These are phyloP conservation scores for Penicillium sp. DNA, from an alignment of 2,329 filamentous ascomycete genomes.

Conservation along the genomic window DNA sequence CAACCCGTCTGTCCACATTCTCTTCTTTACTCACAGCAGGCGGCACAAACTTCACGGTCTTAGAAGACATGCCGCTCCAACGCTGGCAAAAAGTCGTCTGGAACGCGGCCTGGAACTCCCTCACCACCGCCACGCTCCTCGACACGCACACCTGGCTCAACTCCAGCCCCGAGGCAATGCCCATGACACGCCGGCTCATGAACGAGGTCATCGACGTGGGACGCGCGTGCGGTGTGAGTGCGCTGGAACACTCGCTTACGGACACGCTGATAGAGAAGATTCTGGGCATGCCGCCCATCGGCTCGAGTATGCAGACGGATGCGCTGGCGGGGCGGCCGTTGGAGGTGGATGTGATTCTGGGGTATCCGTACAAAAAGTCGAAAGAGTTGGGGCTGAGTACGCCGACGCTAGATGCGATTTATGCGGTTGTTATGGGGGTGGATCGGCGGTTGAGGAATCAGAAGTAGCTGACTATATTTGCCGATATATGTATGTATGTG, in stretches of 20 bases:
- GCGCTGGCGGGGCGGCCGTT: slow-evolving; percentile 38
- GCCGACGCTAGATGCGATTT: slow-evolving; percentile 13
- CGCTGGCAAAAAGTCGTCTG: slow-evolving; percentile 43
- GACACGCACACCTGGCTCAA: slow-evolving; percentile 42
- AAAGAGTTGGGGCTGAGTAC: slow-evolving; percentile 14
- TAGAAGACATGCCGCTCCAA: slow-evolving; percentile 33
- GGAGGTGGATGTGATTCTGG: slow-evolving; percentile 48
- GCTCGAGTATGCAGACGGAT: slow-evolving; percentile 46
- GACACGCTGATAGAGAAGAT: slow-evolving; percentile 39
- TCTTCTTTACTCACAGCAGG: slow-evolving; percentile 39
- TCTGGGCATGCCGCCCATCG: slow-evolving; percentile 36
- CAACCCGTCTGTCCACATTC: slow-evolving; percentile 39
- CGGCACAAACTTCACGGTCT: slow-evolving; percentile 35
- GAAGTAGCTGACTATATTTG: not conserved
- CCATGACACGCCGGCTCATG: slow-evolving; percentile 40
- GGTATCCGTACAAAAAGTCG: slow-evolving; percentile 15
- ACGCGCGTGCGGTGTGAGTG: slow-evolving; percentile 33
- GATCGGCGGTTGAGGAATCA: slow-evolving; percentile 11
- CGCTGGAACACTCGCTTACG: slow-evolving; percentile 32
- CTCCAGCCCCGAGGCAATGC: slow-evolving; percentile 37
- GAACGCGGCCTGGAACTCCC: slow-evolving; percentile 41
- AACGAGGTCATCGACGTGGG: slow-evolving; percentile 42
- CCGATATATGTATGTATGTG: not conserved
- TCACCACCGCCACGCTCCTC: slow-evolving; percentile 41
- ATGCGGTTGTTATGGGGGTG: slow-evolving; percentile 13